Percentiles rank a stretch among this genome's conserved stretches.
phyloP scores from a whole-genome alignment of 805 yeast species.

The Myxozyma lipomycoides region DNA sequence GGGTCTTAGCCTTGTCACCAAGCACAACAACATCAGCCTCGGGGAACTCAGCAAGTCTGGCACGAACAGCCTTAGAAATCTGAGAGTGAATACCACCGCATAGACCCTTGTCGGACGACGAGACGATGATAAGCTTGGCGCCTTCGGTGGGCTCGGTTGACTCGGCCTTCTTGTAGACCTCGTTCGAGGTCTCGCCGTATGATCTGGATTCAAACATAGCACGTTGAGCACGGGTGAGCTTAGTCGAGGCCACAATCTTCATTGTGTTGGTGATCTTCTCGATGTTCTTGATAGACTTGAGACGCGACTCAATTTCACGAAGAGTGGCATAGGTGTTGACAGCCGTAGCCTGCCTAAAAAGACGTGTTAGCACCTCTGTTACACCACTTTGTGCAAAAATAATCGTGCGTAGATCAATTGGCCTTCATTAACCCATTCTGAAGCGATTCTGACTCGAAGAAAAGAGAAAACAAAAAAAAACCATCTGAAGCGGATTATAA shows the following conservation, averaged over 20 bases:
- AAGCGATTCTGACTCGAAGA: neutral
- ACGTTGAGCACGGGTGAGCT: slow-evolving; percentile 90
- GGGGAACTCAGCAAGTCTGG: slow-evolving; percentile 37
- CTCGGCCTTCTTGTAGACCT: slow-evolving; percentile 59
- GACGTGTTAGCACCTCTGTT: no score
- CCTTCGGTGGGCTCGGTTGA: slow-evolving; percentile 34
- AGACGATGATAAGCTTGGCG: slow-evolving; percentile 77
- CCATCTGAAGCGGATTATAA: neutral
- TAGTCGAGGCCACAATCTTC: slow-evolving; percentile 98
- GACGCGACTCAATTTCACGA: slow-evolving; percentile 97
- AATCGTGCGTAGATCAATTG: neutral
- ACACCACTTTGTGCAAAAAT: neutral
- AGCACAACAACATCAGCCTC: slow-evolving; percentile 69
- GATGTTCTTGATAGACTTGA: slow-evolving; percentile 96
- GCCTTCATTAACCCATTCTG: neutral
- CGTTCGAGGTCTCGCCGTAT: slow-evolving; percentile 73
- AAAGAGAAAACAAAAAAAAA: neutral
- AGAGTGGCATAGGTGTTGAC: slow-evolving; percentile 62
- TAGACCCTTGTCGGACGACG: slow-evolving; percentile 95
- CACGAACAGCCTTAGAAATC: slow-evolving; percentile 82
- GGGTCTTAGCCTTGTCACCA: slow-evolving; percentile 93
- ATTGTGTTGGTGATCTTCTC: slow-evolving; percentile 99
- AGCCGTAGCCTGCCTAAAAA: slow-evolving; percentile 11
- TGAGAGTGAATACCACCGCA: slow-evolving; percentile 98
- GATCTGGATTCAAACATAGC: slow-evolving; percentile 86